Percentiles rank a stretch among this genome's conserved stretches.
Evolutionary conservation across 2,329 filamentous ascomycete genomes (phyloP).

Genomic region (Periconia digitata): DNA sequence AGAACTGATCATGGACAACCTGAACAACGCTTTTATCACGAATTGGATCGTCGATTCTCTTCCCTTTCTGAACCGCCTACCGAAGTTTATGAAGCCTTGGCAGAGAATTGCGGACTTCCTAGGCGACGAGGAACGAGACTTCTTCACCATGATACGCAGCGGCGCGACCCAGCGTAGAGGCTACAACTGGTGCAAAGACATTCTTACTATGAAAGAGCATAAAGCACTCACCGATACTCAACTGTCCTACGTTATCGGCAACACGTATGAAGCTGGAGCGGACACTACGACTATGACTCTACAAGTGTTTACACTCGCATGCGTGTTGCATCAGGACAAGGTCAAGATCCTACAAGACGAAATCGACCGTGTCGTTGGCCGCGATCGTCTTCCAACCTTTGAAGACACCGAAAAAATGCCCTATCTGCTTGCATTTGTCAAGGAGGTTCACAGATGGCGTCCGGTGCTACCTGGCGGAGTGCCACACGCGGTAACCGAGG

Average conservation of each 20-base stretch:
- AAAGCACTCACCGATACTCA: background rate
- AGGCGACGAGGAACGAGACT: background rate
- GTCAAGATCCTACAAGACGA: background rate
- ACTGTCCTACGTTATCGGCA: background rate
- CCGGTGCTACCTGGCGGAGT: background rate
- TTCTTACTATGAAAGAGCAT: background rate
- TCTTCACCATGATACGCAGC: background rate
- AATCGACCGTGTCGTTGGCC: background rate
- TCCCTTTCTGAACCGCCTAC: background rate
- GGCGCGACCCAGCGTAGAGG: background rate
- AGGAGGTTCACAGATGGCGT: background rate
- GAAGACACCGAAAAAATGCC: background rate
- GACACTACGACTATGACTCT: background rate
- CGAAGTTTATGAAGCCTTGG: background rate
- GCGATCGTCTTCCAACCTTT: background rate
- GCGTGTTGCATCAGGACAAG: background rate
- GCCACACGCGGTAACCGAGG: background rate
- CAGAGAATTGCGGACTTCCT: background rate
- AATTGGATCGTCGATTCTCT: slow-evolving; percentile 1
- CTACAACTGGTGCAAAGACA: slow-evolving; percentile 1
- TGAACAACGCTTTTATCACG: background rate
- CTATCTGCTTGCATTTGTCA: background rate
- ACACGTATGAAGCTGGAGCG: background rate
- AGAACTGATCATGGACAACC: background rate
- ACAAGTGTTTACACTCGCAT: background rate